Base-by-base conservation (phyloP, 352 stramenopile species). In the Globisporangium perplexum region DNA sequence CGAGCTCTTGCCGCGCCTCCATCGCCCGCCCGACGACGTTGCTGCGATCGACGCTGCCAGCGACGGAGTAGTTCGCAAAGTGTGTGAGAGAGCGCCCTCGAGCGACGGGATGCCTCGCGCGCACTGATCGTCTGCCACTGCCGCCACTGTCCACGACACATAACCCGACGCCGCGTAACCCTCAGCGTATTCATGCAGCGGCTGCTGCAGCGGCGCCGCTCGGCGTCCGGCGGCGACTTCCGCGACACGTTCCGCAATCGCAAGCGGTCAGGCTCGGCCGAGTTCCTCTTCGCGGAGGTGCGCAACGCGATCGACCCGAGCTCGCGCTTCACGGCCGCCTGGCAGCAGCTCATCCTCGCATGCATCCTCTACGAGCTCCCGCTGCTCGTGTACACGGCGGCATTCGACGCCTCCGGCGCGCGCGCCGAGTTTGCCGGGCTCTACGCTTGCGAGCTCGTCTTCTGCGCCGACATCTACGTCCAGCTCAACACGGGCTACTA, bases 401-500 rank as follows among this genome's bases (percentile, higher is more conserved):
- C 64, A 3, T 88, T 88, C 36, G 47, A 57, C 15, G 20, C 47
- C 4, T 22, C 63, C 22, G 46, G 45, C 1, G 50, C 24, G 18
- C 69, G 61, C 1, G 53, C 41, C 10, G 53, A 68, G n/a, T 59
- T 85, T n/a, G 11, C 67, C 10, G 62, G 54, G 10, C 38, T 86
- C 12, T 86, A 88, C 60, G 47, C 62, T 12, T 87, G 73, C 50
- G 76, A 90, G 53, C 11, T 79, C 11, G 48, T 86, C 28, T 90
- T 90, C 49, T 71, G 57, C 44, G 53, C 64, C 31, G 79, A 90
- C 59, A 70, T 88, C 24, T 87, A 83, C 57, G 74, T 90, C 18
- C 79, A 86, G 43, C 68, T 88, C 43, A 74, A 88, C 62, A 90
- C 75, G 23, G 77, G 79, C 11, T 88, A 83, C 66, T 90, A 88